Evolutionary conservation across 1,284 basidiomycete species (phyloP), one percentile per base, ranked within the genome.

Genomic region (Boletus semigastroideus): DNA sequence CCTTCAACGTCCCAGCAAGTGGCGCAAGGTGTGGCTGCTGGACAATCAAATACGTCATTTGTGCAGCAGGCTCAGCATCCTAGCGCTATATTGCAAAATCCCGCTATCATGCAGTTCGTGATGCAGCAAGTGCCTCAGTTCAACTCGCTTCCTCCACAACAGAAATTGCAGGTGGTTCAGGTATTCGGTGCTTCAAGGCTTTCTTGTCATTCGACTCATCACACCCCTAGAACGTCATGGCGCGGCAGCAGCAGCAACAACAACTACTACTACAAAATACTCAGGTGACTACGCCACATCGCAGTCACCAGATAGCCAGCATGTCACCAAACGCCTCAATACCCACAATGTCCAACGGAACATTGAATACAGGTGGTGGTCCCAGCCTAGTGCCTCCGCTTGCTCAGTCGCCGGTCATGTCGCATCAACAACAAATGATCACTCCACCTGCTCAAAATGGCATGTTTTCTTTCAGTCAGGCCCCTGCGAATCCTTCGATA

Each of bases 91-190:
- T 60, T 88, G 60, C 81, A 82, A 54, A 79, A 73, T 31, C 81
- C 79, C 13, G 68, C 82, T 30, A 72, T 87, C 51, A 68, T 84
- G 62, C 74, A 78, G 52, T 79, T 81, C 55, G 74, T 87, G 68
- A 59, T 71, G 5, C 69, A 75, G 45, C 70, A 71, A 31, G 63
- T 83, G 4, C 85, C 83, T 16, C 74, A 74, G 9, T 88, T 89
- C 59, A 69, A 72, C 57, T 62, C 64, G 20, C 60, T 87, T 52
- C 76, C 83, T 10, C 41, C 76, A 6, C 75, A 70, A 52, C 70
- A 83, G 62, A 79, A 74, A 60, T 73, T 88, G 69, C 67, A 79
- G 40, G 57, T 69, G 52, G 64, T 80, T 20, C 80, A 82, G 72
- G 83, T 86, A 58, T 49, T 72, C 69, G 10, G 37, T 42, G n/a